These are phyloP conservation scores for Penicillium glabrum DNA, from an alignment of 2,329 filamentous ascomycete species.

Conservation along the genomic window DNA sequence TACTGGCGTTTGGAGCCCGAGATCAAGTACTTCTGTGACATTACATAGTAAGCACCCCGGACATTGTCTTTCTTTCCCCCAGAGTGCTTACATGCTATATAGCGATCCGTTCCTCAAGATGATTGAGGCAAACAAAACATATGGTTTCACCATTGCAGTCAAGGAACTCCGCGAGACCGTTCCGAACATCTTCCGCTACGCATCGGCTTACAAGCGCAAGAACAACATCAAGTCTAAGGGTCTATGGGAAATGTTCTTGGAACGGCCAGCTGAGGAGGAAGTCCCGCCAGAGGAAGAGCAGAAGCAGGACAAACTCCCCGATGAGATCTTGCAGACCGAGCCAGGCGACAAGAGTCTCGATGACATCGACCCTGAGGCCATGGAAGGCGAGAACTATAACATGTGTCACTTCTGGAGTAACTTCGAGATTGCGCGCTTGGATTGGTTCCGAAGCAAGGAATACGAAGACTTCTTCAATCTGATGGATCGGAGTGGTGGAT, in stretches of 20 bases:
- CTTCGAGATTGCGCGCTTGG: slow-evolving; percentile 92
- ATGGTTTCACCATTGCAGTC: slow-evolving; percentile 97
- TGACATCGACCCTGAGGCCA: slow-evolving; percentile 83
- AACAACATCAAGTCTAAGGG: slow-evolving; percentile 90
- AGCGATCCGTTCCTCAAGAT: slow-evolving; percentile 96
- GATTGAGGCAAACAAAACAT: slow-evolving; percentile 93
- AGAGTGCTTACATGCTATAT: slow-evolving; percentile 4
- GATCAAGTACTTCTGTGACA: slow-evolving; percentile 99
- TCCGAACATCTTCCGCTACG: slow-evolving; percentile 97
- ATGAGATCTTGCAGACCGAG: slow-evolving; percentile 77
- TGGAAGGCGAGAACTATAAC: slow-evolving; percentile 98
- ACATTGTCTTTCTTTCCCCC: not conserved
- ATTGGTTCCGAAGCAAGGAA: slow-evolving; percentile 95
- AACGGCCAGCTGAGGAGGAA: slow-evolving; percentile 54
- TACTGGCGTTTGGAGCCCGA: slow-evolving; percentile 99
- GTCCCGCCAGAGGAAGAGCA: slow-evolving; percentile 59
- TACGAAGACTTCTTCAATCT: slow-evolving; percentile 98
- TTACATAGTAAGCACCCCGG: slow-evolving; percentile 76
- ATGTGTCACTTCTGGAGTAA: slow-evolving; percentile 99
- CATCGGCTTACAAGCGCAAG: slow-evolving; percentile 92
- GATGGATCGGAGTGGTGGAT: slow-evolving; percentile 97
- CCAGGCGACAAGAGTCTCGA: slow-evolving; percentile 69
- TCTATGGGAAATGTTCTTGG: slow-evolving; percentile 98
- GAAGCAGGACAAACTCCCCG: slow-evolving; percentile 69
- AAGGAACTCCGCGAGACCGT: slow-evolving; percentile 98